Conservation (phyloP, 1,284 basidiomycete genomes). For the Tausonia pullulans region DNA sequence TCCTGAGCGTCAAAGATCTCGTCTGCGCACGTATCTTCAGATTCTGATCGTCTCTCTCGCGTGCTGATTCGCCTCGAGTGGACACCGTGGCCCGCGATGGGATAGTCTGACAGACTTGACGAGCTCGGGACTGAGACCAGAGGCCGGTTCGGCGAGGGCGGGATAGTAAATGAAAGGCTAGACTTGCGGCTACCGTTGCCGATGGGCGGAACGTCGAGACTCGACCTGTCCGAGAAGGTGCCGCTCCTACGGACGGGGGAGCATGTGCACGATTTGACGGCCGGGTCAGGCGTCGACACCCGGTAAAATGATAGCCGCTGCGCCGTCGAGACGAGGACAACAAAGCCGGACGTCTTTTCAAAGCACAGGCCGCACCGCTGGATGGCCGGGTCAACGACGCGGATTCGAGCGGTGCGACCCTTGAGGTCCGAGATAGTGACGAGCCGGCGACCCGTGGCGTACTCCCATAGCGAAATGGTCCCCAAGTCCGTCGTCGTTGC, state of each 20-base stretch:
- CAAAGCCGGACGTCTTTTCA: neutral
- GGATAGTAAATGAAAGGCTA: neutral
- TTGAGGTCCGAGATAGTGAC: neutral
- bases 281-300: neutral
- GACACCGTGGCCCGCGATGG: slow-evolving; percentile 9
- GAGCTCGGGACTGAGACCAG: neutral
- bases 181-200: neutral
- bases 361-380: slow-evolving; percentile 8
- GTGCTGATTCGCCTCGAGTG: slow-evolving; percentile 3
- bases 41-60: neutral
- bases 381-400: neutral
- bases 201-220: slow-evolving; percentile 7
- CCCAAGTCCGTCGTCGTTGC: neutral
- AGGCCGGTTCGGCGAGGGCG: neutral
- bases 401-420: neutral
- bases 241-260: neutral
- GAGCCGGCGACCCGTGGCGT: neutral
- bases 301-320: slow-evolving; percentile 3
- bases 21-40: neutral
- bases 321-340: slow-evolving; percentile 1
- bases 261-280: neutral
- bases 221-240: neutral
- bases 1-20: neutral
- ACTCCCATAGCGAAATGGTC: slow-evolving; percentile 4
- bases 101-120: slow-evolving; percentile 11